phyloP scores from a whole-genome alignment of 495 filamentous ascomycete species.

The Astrothelium macrocarpum region DNA sequence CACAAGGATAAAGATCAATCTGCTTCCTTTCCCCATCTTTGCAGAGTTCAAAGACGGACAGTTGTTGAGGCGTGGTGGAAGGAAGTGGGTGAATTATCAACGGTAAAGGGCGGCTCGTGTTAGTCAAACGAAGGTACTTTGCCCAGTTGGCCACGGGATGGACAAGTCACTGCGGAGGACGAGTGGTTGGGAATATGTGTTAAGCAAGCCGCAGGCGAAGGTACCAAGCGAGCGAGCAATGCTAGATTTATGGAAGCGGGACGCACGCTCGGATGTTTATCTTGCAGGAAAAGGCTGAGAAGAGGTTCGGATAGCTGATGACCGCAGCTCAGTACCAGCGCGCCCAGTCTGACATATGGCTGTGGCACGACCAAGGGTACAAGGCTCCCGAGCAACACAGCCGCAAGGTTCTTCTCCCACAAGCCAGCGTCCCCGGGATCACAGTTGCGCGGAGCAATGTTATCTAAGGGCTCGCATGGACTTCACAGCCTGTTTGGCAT shows the following conservation, averaged over 20 bases:
- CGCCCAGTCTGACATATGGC: constrained; percentile 1
- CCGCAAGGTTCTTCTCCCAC: background rate
- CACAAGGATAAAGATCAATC: background rate
- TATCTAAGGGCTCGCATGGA: background rate
- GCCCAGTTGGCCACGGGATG: background rate
- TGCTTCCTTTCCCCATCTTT: constrained; percentile 2
- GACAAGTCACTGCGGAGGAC: background rate
- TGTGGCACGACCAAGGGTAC: background rate
- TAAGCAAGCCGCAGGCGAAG: no score
- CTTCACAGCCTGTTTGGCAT: background rate
- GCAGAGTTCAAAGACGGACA: background rate
- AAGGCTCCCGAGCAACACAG: background rate
- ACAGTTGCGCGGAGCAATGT: background rate
- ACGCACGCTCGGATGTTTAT: background rate
- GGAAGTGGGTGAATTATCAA: background rate
- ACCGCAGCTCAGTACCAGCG: background rate
- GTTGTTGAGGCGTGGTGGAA: background rate
- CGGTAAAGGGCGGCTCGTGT: background rate
- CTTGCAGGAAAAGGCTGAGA: background rate
- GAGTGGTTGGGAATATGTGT: background rate
- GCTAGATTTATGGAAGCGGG: background rate
- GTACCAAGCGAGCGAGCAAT: background rate
- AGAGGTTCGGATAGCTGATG: background rate
- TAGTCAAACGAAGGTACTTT: background rate
- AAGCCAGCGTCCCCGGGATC: background rate